Evolutionary conservation across 176 grass and related monocot species (phyloP), one percentile per base, ranked within the genome.

Genomic region (Avena eriantha): DNA sequence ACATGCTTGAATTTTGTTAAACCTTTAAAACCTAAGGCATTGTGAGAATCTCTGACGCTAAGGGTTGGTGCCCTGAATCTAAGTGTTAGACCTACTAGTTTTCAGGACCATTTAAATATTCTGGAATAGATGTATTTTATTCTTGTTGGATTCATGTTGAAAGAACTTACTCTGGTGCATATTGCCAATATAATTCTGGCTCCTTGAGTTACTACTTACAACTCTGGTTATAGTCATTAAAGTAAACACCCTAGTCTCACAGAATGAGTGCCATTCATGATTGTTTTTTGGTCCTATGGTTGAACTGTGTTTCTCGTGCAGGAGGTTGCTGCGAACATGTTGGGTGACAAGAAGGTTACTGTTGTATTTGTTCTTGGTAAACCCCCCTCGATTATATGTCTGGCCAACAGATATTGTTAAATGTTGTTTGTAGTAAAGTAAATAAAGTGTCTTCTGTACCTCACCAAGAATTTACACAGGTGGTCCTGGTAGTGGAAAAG

Each of bases 401-500:
- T 41, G 39, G 39, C 39, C 0, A 41, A 7, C 39, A 41, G 39
- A 41, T 41, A 41, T 41, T 41, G 39, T 35, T 73, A 43, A 50
- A 3, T 81, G 24, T 59, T 50, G 0, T 50, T 50, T 4, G 48
- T 50, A 50, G 11, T 50, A 13, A 14, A 50, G 15, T 14, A 50
- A 12, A 50, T 13, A 50, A 50, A 50, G 9, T 22, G 82, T 21
- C 35, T 55, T 79, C 31, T 73, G 45, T 72, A 82, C 35, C 80
- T 92, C 55, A 90, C 16, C 7, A 68, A 89, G 31, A 85, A 36
- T 85, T 76, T 79, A 84, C 65, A 45, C 69, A 97, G 94, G 94
- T 85, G 94, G 94, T 78, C 94, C 94, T 97, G 92, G 94, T 80
- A 97, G 92, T 92, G 94, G 94, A 60, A 94, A 97, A 49, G 94